A percentile compares a stretch with the other conserved stretches of the same genome.
These are phyloP conservation scores for Debaryomyces robertsiae DNA, from an alignment of 1,139 yeast species.

Conservation along the genomic window DNA sequence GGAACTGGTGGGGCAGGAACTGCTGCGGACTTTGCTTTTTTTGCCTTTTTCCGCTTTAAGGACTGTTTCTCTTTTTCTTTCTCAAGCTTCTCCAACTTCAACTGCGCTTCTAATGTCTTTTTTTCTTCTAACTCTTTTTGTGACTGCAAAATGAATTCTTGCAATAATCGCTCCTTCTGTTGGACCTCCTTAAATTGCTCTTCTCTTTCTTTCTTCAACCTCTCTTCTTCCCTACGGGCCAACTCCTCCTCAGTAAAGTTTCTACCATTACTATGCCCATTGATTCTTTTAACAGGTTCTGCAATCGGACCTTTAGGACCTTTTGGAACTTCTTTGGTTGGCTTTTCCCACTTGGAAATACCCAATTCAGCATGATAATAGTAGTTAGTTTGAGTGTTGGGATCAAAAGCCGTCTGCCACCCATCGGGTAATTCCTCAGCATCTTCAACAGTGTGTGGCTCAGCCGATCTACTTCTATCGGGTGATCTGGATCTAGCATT, in stretches of 20 bases:
- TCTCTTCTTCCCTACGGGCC: slow-evolving; percentile 40
- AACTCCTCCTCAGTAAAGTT: slow-evolving; percentile 19
- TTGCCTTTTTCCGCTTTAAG: slow-evolving; percentile 14
- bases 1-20: slow-evolving; percentile 11
- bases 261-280: slow-evolving; percentile 7
- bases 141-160: slow-evolving; percentile 39
- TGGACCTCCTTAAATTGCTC: slow-evolving; percentile 32
- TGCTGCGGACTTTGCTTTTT: slow-evolving; percentile 16
- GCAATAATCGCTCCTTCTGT: slow-evolving; percentile 39
- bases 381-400: slow-evolving; percentile 43
- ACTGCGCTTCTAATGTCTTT: slow-evolving; percentile 17
- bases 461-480: slow-evolving; percentile 14
- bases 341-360: slow-evolving; percentile 62
- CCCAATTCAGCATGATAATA: slow-evolving; percentile 55
- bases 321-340: slow-evolving; percentile 26
- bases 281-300: slow-evolving; percentile 2
- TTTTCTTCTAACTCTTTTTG: slow-evolving; percentile 32
- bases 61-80: slow-evolving; percentile 16
- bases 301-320: slow-evolving; percentile 17
- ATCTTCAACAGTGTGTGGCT: slow-evolving; percentile 18
- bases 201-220: slow-evolving; percentile 36
- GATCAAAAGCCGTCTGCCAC: slow-evolving; percentile 56
- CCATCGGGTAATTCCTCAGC: slow-evolving; percentile 49
- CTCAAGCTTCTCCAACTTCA: slow-evolving; percentile 14
- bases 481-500: slow-evolving; percentile 26